Evolutionary conservation across 2,329 filamentous ascomycete species (phyloP).

Genomic region (Penicillium expansum): DNA sequence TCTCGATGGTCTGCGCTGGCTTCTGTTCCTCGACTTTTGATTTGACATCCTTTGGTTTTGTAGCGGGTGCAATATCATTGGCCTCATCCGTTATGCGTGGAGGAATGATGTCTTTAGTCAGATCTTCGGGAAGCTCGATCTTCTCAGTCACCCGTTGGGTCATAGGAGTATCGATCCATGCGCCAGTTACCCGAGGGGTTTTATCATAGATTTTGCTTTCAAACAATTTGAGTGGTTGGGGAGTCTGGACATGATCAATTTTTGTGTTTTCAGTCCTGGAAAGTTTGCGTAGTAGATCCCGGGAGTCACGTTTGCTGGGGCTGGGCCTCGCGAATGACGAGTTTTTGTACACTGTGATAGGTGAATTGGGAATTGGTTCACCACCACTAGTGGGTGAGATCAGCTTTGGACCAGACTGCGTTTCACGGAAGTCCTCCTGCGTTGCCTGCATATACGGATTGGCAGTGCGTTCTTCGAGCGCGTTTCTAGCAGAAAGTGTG

Average conservation of each 20-base stretch:
- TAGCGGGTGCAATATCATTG: constrained; percentile 3
- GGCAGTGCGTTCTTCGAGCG: constrained; percentile 22
- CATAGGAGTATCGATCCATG: constrained; percentile 49
- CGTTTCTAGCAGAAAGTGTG: constrained; percentile 21
- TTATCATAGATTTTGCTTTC: constrained; percentile 39
- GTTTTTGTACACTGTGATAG: constrained; percentile 38
- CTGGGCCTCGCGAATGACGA: constrained; percentile 31
- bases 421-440: constrained; percentile 9
- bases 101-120: constrained; percentile 26
- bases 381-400: constrained; percentile 21
- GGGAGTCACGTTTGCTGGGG: constrained; percentile 36
- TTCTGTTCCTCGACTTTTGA: not conserved
- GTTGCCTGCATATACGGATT: constrained; percentile 16
- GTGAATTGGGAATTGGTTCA: constrained; percentile 38
- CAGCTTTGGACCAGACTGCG: constrained; percentile 14
- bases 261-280: constrained; percentile 40
- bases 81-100: constrained; percentile 15
- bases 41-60: constrained; percentile 6
- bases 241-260: constrained; percentile 32
- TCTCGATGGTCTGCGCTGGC: not conserved
- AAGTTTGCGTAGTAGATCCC: constrained; percentile 44
- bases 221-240: constrained; percentile 32
- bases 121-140: constrained; percentile 21
- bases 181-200: constrained; percentile 46
- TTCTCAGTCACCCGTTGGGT: constrained; percentile 33